Conservation (phyloP, 2,329 filamentous ascomycete genomes). For the Ceratocystiopsis sp. region DNA sequence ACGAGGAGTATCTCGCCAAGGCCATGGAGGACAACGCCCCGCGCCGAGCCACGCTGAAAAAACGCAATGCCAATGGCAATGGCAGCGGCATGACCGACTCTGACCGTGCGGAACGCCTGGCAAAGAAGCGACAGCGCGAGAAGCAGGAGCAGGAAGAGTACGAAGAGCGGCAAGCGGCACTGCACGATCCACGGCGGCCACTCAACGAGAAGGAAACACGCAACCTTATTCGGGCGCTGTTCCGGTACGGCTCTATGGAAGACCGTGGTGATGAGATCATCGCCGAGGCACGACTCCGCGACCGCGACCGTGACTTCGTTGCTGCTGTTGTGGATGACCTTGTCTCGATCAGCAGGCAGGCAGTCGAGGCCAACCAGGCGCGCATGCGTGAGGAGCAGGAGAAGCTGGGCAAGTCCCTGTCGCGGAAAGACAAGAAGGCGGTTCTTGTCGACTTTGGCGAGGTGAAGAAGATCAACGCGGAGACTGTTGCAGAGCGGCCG, state of each 20-base stretch:
- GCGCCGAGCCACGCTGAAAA: constrained; percentile 50
- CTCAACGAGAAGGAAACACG: constrained; percentile 85
- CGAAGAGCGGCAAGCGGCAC: constrained; percentile 56
- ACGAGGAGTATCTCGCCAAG: constrained; percentile 67
- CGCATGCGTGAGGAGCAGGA: constrained; percentile 68
- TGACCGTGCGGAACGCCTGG: constrained; percentile 46
- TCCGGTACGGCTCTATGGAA: constrained; percentile 79
- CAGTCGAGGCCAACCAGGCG: constrained; percentile 50
- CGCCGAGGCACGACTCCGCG: constrained; percentile 66
- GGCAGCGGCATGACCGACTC: constrained; percentile 22
- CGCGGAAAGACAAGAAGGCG: constrained; percentile 96
- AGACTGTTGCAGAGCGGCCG: constrained; percentile 84
- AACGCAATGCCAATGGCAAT: constrained; percentile 21
- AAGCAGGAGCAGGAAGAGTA: constrained; percentile 54
- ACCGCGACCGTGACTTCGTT: constrained; percentile 68
- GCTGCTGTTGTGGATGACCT: constrained; percentile 62
- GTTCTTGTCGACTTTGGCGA: constrained; percentile 89
- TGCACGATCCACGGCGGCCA: constrained; percentile 72
- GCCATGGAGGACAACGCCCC: constrained; percentile 76
- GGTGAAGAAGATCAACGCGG: constrained; percentile 87
- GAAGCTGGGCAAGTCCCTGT: constrained; percentile 61
- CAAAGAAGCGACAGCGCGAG: constrained; percentile 49
- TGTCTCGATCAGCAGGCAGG: constrained; percentile 37
- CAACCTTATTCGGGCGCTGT: constrained; percentile 77
- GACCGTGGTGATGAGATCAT: constrained; percentile 79